Percentiles rank a stretch among this genome's conserved stretches.
Evolutionary conservation across 2,329 filamentous ascomycete species (phyloP).

Genomic region (Colletotrichum camelliae): DNA sequence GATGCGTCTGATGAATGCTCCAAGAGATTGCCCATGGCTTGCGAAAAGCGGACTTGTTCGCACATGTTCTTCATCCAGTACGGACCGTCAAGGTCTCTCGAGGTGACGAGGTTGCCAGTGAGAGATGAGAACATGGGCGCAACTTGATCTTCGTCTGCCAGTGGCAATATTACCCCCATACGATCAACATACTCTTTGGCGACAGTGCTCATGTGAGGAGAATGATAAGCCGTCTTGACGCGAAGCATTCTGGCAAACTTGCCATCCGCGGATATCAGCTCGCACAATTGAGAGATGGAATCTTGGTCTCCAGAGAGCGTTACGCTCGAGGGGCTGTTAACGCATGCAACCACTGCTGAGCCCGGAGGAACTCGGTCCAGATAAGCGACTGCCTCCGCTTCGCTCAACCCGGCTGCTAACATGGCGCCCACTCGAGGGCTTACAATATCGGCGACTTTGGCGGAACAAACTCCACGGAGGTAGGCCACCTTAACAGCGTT

Average conservation of each 20-base stretch:
- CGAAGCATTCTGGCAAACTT: conserved; percentile 25
- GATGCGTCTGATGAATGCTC: not conserved
- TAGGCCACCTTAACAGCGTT: conserved; percentile 36
- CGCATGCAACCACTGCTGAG: conserved; percentile 36
- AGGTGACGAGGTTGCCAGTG: conserved; percentile 26
- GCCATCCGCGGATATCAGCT: conserved; percentile 11
- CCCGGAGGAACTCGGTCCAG: conserved; percentile 15
- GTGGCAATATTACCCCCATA: not conserved
- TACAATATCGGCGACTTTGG: not conserved
- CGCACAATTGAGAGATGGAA: conserved; percentile 25
- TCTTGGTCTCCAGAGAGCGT: conserved; percentile 32
- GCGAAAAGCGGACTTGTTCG: not conserved
- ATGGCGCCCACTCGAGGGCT: conserved; percentile 28
- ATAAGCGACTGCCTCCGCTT: conserved; percentile 15
- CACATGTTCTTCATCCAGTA: conserved; percentile 12
- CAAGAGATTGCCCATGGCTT: not conserved
- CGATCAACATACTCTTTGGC: conserved; percentile 27
- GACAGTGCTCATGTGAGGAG: conserved; percentile 47
- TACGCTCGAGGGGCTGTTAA: conserved; percentile 39
- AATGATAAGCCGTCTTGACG: conserved; percentile 11
- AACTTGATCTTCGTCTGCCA: conserved; percentile 30
- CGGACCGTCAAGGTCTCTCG: conserved; percentile 30
- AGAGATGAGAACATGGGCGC: conserved; percentile 24
- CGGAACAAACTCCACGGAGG: conserved; percentile 29
- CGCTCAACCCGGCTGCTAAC: conserved; percentile 32